These are phyloP conservation scores for Penicillium angulare DNA, from an alignment of 495 filamentous ascomycete species.

Conservation along the genomic window DNA sequence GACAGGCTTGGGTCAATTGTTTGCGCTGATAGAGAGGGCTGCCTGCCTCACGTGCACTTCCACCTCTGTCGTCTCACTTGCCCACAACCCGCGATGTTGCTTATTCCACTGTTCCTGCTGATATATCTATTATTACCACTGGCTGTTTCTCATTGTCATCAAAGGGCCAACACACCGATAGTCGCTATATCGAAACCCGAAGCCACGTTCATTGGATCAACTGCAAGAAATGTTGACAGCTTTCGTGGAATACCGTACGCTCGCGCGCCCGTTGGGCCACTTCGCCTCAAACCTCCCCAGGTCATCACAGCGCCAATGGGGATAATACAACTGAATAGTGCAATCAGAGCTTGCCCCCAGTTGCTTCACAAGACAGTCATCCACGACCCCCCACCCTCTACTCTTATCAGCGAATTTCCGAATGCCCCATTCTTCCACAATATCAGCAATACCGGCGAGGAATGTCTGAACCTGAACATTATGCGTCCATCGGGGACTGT, in stretches of 20 bases:
- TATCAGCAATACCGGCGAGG: conserved; percentile 48
- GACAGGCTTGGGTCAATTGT: too few relatives aligned
- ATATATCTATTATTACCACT: conserved; percentile 7
- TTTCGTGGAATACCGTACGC: conserved; percentile 69
- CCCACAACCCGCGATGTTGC: too few relatives aligned
- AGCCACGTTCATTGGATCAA: conserved; percentile 52
- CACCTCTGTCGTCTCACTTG: too few relatives aligned
- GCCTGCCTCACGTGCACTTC: too few relatives aligned
- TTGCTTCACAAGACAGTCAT: conserved; percentile 45
- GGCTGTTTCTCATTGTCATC: conserved; percentile 20
- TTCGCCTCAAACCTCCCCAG: conserved; percentile 60
- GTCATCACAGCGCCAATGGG: conserved; percentile 48
- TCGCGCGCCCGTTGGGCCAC: conserved; percentile 54
- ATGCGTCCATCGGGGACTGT: conserved; percentile 57
- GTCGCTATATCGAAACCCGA: conserved; percentile 45
- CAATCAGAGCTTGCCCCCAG: conserved; percentile 55
- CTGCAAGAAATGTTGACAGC: conserved; percentile 35
- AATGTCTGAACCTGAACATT: conserved; percentile 68
- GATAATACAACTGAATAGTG: conserved; percentile 48
- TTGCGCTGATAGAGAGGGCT: too few relatives aligned
- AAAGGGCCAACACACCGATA: conserved; percentile 27
- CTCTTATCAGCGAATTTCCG: conserved; percentile 51
- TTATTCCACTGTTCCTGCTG: neutral
- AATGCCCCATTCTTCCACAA: conserved; percentile 59
- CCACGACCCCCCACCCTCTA: conserved; percentile 31